Evolutionary conservation across 495 filamentous ascomycete species (phyloP).

Genomic region (Aspergillus asperescens): DNA sequence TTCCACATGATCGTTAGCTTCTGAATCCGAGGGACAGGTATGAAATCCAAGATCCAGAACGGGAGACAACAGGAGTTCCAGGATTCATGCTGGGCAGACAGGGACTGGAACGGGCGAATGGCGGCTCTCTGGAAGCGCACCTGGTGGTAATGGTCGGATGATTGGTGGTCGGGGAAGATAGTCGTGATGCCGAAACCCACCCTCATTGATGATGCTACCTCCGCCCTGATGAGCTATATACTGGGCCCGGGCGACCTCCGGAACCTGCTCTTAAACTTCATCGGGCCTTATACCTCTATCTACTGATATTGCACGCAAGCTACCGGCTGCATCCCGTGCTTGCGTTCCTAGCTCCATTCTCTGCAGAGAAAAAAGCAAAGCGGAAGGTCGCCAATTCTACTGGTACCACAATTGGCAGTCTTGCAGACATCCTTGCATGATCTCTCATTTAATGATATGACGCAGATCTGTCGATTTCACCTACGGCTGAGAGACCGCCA

Average conservation of each 20-base stretch:
- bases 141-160: constrained; percentile 27
- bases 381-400: neutral
- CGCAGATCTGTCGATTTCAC: neutral
- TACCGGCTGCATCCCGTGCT: neutral
- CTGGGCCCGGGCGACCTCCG: neutral
- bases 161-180: constrained; percentile 17
- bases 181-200: constrained; percentile 12
- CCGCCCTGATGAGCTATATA: constrained; percentile 1
- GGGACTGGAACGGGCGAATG: constrained; percentile 30
- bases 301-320: constrained; percentile 4
- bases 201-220: neutral
- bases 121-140: constrained; percentile 50
- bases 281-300: neutral
- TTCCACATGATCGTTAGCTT: constrained; percentile 10
- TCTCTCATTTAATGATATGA: neutral
- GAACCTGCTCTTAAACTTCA: neutral
- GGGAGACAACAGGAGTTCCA: constrained; percentile 1
- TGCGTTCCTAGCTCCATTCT: neutral
- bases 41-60: constrained; percentile 9
- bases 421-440: neutral
- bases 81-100: constrained; percentile 8
- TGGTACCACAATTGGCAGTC: neutral
- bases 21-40: constrained; percentile 6
- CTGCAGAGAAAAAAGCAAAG: neutral
- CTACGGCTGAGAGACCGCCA: neutral